phyloP scores from a whole-genome alignment of 441 rosid genomes.

The Populus hybrid region DNA sequence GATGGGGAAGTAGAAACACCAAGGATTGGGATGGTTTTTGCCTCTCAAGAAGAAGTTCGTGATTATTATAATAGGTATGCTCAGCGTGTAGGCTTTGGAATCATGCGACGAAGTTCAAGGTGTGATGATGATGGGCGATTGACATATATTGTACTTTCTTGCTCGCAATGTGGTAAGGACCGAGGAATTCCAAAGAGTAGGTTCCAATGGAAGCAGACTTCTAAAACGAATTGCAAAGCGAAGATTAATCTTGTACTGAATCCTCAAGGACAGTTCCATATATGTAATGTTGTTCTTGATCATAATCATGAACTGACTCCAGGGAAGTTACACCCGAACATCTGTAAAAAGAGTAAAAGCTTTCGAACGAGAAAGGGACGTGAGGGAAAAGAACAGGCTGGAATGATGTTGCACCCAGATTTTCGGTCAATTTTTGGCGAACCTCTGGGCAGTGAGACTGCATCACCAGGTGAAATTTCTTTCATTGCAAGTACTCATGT shows the following conservation, averaged over 20 bases:
- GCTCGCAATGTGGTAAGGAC: conserved; percentile 5
- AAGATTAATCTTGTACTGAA: conserved; percentile 1
- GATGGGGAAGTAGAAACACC: conserved; percentile 2
- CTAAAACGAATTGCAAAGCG: conserved; percentile 5
- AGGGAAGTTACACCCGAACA: background rate
- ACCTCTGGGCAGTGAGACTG: background rate
- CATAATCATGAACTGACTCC: conserved; percentile 10
- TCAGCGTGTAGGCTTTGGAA: background rate
- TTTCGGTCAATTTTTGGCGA: background rate
- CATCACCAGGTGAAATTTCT: background rate
- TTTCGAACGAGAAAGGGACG: background rate
- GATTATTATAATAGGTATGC: conserved; percentile 2
- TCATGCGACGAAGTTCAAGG: conserved; percentile 6
- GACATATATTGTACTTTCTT: background rate
- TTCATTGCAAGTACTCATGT: background rate
- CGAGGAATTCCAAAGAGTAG: background rate
- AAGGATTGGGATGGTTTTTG: conserved; percentile 1
- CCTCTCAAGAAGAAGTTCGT: conserved; percentile 1
- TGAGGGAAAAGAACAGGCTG: background rate
- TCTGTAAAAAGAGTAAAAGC: background rate
- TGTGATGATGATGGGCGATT: conserved; percentile 7
- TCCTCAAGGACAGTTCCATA: background rate
- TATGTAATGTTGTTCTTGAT: conserved; percentile 4
- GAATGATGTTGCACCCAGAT: background rate
- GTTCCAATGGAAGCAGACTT: conserved; percentile 2